These are phyloP conservation scores for Hyaloscypha bicolor DNA, from an alignment of 495 filamentous ascomycete genomes.

Conservation along the genomic window DNA sequence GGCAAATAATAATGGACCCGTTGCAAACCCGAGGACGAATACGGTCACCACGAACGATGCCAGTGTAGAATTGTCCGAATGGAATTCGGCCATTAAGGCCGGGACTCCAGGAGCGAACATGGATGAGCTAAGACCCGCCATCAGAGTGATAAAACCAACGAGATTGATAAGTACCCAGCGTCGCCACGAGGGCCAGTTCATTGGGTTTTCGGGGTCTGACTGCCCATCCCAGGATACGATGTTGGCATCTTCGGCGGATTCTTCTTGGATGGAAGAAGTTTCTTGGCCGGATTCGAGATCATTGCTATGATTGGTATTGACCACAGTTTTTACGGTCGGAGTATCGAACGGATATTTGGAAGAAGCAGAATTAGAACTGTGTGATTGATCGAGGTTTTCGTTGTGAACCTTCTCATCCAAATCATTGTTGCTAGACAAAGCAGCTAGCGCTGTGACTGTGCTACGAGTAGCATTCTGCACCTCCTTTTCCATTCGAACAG, in stretches of 20 bases:
- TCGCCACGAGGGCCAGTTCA: constrained; percentile 43
- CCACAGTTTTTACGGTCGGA: background rate
- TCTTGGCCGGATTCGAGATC: constrained; percentile 4
- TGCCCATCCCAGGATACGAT: constrained; percentile 61
- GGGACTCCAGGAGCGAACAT: constrained; percentile 45
- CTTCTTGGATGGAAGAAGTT: constrained; percentile 1
- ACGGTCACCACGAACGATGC: constrained; percentile 63
- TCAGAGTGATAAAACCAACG: constrained; percentile 57
- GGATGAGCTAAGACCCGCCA: constrained; percentile 50
- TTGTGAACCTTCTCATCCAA: background rate
- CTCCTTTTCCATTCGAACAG: background rate
- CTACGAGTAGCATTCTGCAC: background rate
- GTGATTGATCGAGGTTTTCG: background rate
- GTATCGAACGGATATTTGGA: background rate
- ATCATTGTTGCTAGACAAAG: background rate
- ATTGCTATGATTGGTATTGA: background rate
- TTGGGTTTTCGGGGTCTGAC: constrained; percentile 38
- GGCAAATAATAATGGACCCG: constrained; percentile 78
- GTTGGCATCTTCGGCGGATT: constrained; percentile 36
- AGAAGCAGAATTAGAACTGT: background rate
- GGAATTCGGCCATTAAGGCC: constrained; percentile 58
- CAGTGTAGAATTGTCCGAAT: constrained; percentile 50
- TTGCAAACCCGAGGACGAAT: constrained; percentile 78
- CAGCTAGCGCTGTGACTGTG: background rate
- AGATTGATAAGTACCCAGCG: constrained; percentile 49